Conservation (phyloP, 768 basidiomycete genomes). For the Trametes cubensis region DNA sequence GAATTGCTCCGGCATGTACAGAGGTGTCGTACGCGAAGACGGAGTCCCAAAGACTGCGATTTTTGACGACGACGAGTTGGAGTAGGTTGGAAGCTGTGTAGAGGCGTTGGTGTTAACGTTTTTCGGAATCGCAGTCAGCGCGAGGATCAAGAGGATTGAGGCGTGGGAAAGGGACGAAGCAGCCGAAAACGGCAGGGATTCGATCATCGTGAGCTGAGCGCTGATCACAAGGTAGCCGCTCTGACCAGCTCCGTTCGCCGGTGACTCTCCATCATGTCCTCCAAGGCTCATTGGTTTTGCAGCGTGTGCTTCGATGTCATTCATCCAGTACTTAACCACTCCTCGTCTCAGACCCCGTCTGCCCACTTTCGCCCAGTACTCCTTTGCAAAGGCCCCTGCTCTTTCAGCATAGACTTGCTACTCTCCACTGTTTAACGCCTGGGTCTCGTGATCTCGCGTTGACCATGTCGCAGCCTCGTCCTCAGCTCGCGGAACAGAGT, state of each 20-base stretch:
- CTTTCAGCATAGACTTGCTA: neutral
- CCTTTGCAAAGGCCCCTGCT: neutral
- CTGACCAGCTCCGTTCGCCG: neutral
- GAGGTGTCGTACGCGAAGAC: conserved; percentile 71
- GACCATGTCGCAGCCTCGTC: conserved; percentile 1
- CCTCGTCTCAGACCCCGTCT: neutral
- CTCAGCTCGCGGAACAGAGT: neutral
- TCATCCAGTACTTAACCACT: too few relatives aligned
- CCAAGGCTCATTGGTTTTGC: neutral
- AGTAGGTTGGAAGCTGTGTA: conserved; percentile 6
- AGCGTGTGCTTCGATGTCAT: neutral
- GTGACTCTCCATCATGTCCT: neutral
- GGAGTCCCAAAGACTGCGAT: conserved; percentile 76
- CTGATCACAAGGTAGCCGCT: neutral
- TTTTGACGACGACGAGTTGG: conserved; percentile 64
- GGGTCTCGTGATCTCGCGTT: neutral
- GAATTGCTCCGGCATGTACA: conserved; percentile 83
- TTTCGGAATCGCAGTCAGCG: neutral
- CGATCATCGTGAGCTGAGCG: neutral
- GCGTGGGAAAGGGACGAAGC: neutral
- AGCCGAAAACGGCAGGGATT: neutral
- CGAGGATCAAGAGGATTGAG: neutral
- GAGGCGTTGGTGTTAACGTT: neutral
- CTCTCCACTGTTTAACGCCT: too few relatives aligned
- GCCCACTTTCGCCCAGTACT: neutral